Evolutionary conservation across 2,329 filamentous ascomycete species (phyloP), one percentile per base, ranked within the genome.

Genomic region (Rhynchosporium graminicola): DNA sequence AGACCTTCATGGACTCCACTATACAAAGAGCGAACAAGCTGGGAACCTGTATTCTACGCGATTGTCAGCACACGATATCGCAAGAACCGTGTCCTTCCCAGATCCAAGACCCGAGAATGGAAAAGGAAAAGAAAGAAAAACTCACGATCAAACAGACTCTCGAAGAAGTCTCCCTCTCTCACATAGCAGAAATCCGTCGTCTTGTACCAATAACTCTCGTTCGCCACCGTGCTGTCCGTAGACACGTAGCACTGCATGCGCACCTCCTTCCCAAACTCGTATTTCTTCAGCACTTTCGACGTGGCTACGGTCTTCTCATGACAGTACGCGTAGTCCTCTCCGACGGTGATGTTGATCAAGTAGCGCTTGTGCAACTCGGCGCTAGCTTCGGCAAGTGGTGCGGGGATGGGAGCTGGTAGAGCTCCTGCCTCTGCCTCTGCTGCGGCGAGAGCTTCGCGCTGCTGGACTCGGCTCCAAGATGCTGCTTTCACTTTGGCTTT

Each of bases 141-240:
- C 65, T 62, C n/a, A 67, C 65, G 61, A 58, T 67, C 65, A 48
- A 62, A 65, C 29, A 66, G 48, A 46, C 66, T 67, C 58, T 68
- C 60, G 26, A 52, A 65, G 36, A 68, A 67, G 50, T 68, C 67
- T 13, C 42, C 60, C 46, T 65, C 66, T 4, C 61, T 61, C 57
- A 68, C 66, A 46, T 61, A 69, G 54, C 66, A 69, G n/a, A 66
- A 69, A 46, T 69, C 67, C 7, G 65, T 68, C 26, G 67, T 69
- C 50, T 65, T 40, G 31, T 67, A 64, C 67, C 66, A 68, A 38
- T 56, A 64, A 20, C 51, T 58, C 46, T 62, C 61, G 36, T 62
- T 61, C 26, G 28, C 38, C 50, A 62, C 57, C 8, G 56, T 33
- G 2, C 54, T 36, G 5, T 38, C 42, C 33, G 8, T 33, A 26